Evolutionary conservation across 306 rosid species (phyloP).

Genomic region (Aeschynomene evenia): DNA sequence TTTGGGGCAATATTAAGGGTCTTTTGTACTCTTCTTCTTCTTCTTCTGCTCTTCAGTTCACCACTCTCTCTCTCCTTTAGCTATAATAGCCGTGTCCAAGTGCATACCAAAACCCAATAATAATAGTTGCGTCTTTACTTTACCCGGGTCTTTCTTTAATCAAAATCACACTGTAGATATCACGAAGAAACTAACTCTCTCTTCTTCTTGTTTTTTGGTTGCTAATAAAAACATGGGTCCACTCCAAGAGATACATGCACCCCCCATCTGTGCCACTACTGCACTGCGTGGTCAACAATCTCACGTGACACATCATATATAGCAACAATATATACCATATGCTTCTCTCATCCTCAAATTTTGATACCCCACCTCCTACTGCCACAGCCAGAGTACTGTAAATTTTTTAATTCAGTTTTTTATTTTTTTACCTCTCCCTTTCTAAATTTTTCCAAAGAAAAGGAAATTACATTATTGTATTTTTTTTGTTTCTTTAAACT

Average conservation of each 20-base stretch:
- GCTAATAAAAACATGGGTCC: conserved; percentile 34
- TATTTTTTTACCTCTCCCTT: neutral
- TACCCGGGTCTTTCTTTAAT: conserved; percentile 33
- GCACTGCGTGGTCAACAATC: conserved; percentile 19
- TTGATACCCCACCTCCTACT: no score
- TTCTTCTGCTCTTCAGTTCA: no score
- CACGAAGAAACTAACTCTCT: conserved; percentile 22
- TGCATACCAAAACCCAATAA: conserved; percentile 28
- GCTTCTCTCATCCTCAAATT: no score
- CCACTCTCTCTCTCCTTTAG: conserved; percentile 13
- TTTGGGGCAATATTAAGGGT: conserved; percentile 28
- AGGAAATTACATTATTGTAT: neutral
- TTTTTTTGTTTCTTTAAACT: no score
- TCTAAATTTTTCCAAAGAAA: no score
- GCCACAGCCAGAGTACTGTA: no score
- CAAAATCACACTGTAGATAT: conserved; percentile 31
- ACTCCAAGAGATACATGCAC: conserved; percentile 14
- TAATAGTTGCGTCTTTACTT: conserved; percentile 38
- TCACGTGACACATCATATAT: conserved; percentile 3
- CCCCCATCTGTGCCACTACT: neutral
- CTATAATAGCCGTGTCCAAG: neutral
- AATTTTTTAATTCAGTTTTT: no score
- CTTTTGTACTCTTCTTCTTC: conserved; percentile 16
- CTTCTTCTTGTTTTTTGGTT: neutral
- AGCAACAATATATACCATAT: no score